Conservation (phyloP, 768 basidiomycete genomes). For the Brasilioporus rufonigricans region DNA sequence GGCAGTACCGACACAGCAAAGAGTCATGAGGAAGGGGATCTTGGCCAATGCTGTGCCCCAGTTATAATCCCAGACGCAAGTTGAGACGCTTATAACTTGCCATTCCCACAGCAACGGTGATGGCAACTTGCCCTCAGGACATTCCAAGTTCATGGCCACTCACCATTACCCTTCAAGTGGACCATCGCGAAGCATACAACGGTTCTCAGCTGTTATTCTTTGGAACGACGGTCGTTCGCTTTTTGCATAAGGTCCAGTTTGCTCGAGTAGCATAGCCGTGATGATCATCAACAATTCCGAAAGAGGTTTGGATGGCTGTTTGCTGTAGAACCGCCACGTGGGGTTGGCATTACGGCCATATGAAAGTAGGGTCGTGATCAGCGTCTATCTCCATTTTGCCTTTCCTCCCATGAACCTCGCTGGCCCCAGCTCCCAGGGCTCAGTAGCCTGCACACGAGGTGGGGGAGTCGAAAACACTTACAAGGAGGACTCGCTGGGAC, state of each 20-base stretch:
- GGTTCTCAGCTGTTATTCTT: not conserved
- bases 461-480: slow-evolving; percentile 18
- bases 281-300: too few relatives aligned
- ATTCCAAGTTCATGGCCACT: not conserved
- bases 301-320: too few relatives aligned
- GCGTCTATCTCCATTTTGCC: not conserved
- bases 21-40: too few relatives aligned
- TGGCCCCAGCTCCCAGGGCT: slow-evolving; percentile 18
- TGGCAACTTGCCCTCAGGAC: too few relatives aligned
- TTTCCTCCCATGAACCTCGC: slow-evolving; percentile 21
- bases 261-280: too few relatives aligned
- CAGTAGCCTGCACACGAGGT: not conserved
- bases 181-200: not conserved
- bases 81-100: too few relatives aligned
- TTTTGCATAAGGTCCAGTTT: not conserved
- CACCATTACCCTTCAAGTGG: not conserved
- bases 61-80: too few relatives aligned
- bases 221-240: too few relatives aligned
- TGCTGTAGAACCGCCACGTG: not conserved
- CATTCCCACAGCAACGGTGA: too few relatives aligned
- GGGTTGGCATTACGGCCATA: not conserved
- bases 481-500: slow-evolving; percentile 22
- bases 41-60: too few relatives aligned
- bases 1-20: too few relatives aligned
- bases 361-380: not conserved